These are phyloP conservation scores for Verticillium isaacii DNA, from an alignment of 2,329 filamentous ascomycete species.

Conservation along the genomic window DNA sequence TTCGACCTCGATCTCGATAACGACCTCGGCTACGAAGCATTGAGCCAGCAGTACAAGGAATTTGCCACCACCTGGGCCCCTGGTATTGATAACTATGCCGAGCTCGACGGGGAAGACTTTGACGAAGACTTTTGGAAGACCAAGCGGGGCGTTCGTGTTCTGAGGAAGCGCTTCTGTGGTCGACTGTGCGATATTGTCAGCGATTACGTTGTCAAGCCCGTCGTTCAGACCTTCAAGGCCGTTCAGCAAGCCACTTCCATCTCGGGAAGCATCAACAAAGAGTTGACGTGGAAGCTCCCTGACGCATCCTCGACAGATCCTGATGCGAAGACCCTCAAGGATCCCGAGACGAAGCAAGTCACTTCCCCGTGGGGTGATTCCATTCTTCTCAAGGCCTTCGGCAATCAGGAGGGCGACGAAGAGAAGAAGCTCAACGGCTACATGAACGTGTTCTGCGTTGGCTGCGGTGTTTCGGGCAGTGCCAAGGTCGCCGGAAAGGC, in stretches of 20 bases:
- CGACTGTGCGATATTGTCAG: not conserved
- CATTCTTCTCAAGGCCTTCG: slow-evolving; percentile 22
- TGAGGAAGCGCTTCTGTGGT: not conserved
- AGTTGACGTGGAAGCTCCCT: slow-evolving; percentile 15
- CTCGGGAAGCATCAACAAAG: slow-evolving; percentile 8
- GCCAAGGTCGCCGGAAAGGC: slow-evolving; percentile 20
- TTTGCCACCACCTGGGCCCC: slow-evolving; percentile 11
- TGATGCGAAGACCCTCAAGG: slow-evolving; percentile 11
- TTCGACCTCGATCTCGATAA: slow-evolving; percentile 24
- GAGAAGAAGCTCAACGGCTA: slow-evolving; percentile 11
- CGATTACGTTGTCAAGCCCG: slow-evolving; percentile 2
- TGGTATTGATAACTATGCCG: slow-evolving; percentile 4
- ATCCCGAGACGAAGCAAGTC: slow-evolving; percentile 13
- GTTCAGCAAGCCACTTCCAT: slow-evolving; percentile 6
- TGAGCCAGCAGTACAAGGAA: slow-evolving; percentile 8
- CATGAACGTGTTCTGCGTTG: slow-evolving; percentile 27
- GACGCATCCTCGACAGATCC: slow-evolving; percentile 7
- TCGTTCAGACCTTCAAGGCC: slow-evolving; percentile 2
- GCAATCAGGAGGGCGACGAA: slow-evolving; percentile 8
- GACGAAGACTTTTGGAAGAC: not conserved
- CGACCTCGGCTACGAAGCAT: slow-evolving; percentile 15
- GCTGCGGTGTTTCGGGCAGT: slow-evolving; percentile 21
- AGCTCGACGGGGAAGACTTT: not conserved
- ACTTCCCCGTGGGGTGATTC: slow-evolving; percentile 22
- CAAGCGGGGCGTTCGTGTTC: not conserved